Percentiles rank a stretch among this genome's conserved stretches.
Evolutionary conservation across 345 rosid genomes (phyloP).

Genomic region (Leavenworthia alabamica): DNA sequence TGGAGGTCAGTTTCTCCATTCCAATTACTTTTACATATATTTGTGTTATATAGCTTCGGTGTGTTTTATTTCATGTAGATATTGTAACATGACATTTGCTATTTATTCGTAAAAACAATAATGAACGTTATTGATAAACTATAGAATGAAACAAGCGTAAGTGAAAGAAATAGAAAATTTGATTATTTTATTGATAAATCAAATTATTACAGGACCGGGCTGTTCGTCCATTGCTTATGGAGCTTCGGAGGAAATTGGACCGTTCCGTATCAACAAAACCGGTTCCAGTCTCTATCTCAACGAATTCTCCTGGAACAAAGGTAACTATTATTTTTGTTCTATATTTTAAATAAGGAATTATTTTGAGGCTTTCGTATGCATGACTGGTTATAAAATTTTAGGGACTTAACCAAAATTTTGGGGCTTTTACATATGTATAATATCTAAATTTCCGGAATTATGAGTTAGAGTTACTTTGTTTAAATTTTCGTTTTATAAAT

Average conservation of each 20-base stretch:
- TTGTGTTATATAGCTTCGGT: neutral
- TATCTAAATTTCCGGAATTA: neutral
- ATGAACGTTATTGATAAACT: neutral
- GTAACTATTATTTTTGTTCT: conserved; percentile 24
- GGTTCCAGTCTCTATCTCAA: conserved; percentile 60
- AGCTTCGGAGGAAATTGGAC: conserved; percentile 96
- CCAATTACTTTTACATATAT: neutral
- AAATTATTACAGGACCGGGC: conserved; percentile 70
- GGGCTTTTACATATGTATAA: too few relatives aligned
- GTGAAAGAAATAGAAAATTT: neutral
- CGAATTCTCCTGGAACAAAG: conserved; percentile 65
- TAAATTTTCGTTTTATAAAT: conserved; percentile 4
- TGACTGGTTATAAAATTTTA: too few relatives aligned
- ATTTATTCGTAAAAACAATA: neutral
- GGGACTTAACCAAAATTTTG: too few relatives aligned
- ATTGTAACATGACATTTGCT: neutral
- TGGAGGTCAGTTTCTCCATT: conserved; percentile 56
- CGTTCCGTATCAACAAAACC: conserved; percentile 65
- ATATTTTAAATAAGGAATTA: neutral
- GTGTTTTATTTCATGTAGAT: too few relatives aligned
- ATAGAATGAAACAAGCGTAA: neutral
- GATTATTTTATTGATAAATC: neutral
- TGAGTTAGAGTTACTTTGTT: neutral
- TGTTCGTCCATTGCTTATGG: conserved; percentile 96
- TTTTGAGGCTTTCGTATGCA: neutral